Evolutionary conservation across 495 filamentous ascomycete species (phyloP).

Genomic region (Penicillium desertorum): DNA sequence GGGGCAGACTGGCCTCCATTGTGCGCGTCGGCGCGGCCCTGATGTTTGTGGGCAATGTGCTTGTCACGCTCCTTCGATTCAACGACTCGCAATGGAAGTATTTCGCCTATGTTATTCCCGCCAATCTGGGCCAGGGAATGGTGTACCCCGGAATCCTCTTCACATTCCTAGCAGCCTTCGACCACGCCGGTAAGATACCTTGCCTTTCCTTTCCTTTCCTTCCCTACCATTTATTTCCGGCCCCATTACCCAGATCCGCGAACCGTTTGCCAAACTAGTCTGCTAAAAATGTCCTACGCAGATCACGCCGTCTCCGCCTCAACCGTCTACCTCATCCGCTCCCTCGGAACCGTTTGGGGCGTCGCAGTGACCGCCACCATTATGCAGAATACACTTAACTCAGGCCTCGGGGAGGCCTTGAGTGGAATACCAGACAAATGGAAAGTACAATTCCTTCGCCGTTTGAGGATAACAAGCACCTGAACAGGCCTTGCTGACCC

Average conservation of each 20-base stretch:
- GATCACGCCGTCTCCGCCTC: conserved; percentile 66
- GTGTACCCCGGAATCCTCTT: conserved; percentile 63
- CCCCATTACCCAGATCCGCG: not conserved
- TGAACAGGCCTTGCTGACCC: conserved; percentile 22
- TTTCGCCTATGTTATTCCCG: conserved; percentile 60
- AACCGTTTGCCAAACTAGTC: not conserved
- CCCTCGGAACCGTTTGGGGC: conserved; percentile 62
- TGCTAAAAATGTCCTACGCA: conserved; percentile 20
- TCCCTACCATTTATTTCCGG: not conserved
- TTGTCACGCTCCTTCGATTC: conserved; percentile 56
- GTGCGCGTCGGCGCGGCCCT: conserved; percentile 55
- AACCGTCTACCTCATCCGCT: conserved; percentile 62
- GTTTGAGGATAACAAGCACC: not conserved
- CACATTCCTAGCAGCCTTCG: conserved; percentile 61
- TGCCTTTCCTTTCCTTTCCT: too few species aligned
- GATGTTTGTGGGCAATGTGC: conserved; percentile 59
- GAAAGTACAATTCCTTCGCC: conserved; percentile 55
- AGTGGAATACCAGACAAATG: conserved; percentile 63
- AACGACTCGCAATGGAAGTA: conserved; percentile 63
- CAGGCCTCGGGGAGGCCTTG: conserved; percentile 56
- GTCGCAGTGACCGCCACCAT: conserved; percentile 63
- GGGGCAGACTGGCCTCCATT: conserved; percentile 56
- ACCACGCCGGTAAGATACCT: conserved; percentile 52
- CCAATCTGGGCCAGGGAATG: conserved; percentile 64
- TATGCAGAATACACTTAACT: conserved; percentile 61